Percentiles rank a stretch among this genome's conserved stretches.
These are phyloP conservation scores for Aspergillus japonicus DNA, from an alignment of 2,329 filamentous ascomycete species.

Conservation along the genomic window DNA sequence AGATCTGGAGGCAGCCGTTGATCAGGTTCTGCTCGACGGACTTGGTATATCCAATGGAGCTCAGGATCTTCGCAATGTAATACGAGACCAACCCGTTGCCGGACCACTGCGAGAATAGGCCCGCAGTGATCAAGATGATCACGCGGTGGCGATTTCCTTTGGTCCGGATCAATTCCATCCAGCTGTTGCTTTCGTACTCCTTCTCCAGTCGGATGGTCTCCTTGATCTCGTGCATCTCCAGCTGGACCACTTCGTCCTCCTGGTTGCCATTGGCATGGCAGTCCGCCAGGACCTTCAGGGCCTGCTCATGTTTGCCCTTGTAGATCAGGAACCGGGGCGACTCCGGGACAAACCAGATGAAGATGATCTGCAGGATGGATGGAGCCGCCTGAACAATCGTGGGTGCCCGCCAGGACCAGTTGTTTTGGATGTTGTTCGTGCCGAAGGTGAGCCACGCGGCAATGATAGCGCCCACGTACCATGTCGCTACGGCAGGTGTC, in stretches of 20 bases:
- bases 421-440: conserved; percentile 35
- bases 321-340: conserved; percentile 55
- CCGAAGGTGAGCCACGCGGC: conserved; percentile 45
- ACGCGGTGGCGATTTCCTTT: conserved; percentile 56
- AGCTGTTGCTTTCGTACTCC: conserved; percentile 48
- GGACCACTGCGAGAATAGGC: conserved; percentile 59
- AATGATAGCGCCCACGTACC: conserved; percentile 50
- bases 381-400: conserved; percentile 61
- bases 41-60: conserved; percentile 39
- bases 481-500: conserved; percentile 19
- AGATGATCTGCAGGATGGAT: conserved; percentile 53
- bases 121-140: conserved; percentile 54
- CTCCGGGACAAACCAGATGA: conserved; percentile 65
- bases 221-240: conserved; percentile 40
- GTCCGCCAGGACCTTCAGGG: conserved; percentile 32
- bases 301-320: conserved; percentile 30
- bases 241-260: conserved; percentile 31
- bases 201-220: conserved; percentile 47
- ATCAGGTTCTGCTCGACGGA: conserved; percentile 42
- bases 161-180: conserved; percentile 41
- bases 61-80: conserved; percentile 40
- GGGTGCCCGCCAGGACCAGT: conserved; percentile 50
- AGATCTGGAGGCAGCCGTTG: conserved; percentile 43
- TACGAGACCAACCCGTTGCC: conserved; percentile 50
- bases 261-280: conserved; percentile 44